Conservation (phyloP, 139 green algal species). For the Volvox africanus region DNA sequence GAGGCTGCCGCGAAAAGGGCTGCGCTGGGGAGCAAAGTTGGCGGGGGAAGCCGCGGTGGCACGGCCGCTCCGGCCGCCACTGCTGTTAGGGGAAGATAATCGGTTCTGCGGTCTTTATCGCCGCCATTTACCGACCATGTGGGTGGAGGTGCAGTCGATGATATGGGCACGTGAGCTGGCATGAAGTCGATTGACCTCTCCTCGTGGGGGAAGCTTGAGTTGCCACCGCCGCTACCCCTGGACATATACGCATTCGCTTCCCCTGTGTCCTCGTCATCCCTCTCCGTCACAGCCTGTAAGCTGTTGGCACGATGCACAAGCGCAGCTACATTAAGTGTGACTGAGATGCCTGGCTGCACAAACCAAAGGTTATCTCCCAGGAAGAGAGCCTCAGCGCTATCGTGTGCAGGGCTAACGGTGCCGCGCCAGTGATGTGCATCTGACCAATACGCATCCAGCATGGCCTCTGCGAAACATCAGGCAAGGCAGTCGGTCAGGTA, state of each 20-base stretch:
- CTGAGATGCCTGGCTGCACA: background rate
- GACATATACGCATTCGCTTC: too few species aligned
- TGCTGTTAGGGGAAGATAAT: background rate
- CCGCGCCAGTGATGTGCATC: slow-evolving; percentile 21
- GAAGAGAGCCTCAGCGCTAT: background rate
- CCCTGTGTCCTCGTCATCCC: background rate
- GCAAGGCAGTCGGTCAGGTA: too few species aligned
- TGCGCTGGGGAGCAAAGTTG: background rate
- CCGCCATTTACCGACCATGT: background rate
- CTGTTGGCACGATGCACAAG: slow-evolving; percentile 11
- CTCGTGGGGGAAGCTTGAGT: background rate
- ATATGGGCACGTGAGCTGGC: background rate
- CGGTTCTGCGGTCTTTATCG: background rate
- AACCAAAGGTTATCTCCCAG: slow-evolving; percentile 14
- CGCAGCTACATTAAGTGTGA: slow-evolving; percentile 3
- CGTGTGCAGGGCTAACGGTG: slow-evolving; percentile 4
- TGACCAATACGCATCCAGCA: slow-evolving; percentile 16
- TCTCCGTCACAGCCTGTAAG: background rate
- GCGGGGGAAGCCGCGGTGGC: background rate
- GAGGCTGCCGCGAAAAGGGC: slow-evolving; percentile 2
- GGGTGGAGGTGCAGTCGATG: background rate
- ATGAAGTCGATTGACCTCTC: background rate
- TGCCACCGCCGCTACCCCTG: background rate
- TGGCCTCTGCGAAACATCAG: slow-evolving; percentile 5
- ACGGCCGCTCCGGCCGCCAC: background rate